Evolutionary conservation across 2,329 filamentous ascomycete species (phyloP).

Genomic region (Ceratocystis cacaofunesta): DNA sequence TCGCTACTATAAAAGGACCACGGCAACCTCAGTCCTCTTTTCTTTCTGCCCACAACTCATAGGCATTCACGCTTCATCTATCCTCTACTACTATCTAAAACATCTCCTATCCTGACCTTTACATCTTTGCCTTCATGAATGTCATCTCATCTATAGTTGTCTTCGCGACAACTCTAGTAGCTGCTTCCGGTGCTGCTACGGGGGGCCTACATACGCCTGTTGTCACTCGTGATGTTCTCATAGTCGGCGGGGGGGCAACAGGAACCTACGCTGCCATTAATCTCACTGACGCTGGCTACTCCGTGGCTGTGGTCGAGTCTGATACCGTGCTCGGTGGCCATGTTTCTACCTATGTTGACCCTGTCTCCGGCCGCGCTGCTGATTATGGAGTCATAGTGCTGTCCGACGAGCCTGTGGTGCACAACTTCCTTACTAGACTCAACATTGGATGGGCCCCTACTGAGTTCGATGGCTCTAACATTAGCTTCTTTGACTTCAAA

Average conservation of each 20-base stretch:
- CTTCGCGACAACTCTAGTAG: not conserved
- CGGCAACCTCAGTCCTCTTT: not conserved
- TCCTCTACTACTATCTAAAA: not conserved
- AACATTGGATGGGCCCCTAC: conserved; percentile 28
- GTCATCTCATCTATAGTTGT: not conserved
- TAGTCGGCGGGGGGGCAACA: conserved; percentile 58
- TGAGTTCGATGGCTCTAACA: not conserved
- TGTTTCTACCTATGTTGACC: conserved; percentile 58
- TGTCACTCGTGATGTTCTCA: conserved; percentile 50
- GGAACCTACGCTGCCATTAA: conserved; percentile 57
- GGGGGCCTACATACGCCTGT: conserved; percentile 2
- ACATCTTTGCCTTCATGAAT: not conserved
- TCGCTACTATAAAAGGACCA: not conserved
- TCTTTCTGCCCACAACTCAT: not conserved
- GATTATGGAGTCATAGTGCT: conserved; percentile 59
- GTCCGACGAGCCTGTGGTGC: conserved; percentile 58
- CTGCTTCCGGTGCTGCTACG: conserved; percentile 14
- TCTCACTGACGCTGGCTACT: conserved; percentile 53
- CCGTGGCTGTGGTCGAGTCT: conserved; percentile 54
- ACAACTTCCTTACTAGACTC: conserved; percentile 69
- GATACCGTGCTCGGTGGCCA: conserved; percentile 63
- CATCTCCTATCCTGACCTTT: not conserved
- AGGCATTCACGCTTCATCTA: not conserved
- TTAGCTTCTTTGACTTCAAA: conserved; percentile 9
- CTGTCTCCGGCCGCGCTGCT: conserved; percentile 53